Conservation (phyloP, 208 protist species). For the Jaenimonas drosophilae region DNA sequence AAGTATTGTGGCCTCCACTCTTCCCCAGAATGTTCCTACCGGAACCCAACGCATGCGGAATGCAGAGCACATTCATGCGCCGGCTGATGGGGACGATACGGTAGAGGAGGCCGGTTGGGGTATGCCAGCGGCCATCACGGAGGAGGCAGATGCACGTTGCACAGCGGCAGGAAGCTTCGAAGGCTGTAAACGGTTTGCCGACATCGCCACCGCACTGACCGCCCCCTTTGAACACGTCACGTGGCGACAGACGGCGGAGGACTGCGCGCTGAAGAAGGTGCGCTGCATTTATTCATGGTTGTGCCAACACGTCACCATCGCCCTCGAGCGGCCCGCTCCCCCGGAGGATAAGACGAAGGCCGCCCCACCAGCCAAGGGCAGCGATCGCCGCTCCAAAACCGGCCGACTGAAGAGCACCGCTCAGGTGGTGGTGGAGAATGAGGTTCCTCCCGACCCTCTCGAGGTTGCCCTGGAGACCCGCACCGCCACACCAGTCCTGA, state of each 20-base stretch:
- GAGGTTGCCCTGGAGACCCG: conserved; percentile 26
- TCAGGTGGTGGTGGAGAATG: conserved; percentile 5
- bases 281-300: conserved; percentile 65
- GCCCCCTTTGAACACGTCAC: conserved; percentile 32
- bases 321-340: neutral
- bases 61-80: neutral
- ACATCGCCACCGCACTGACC: conserved; percentile 9
- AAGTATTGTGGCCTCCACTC: too few species aligned
- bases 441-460: conserved; percentile 17
- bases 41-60: too few species aligned
- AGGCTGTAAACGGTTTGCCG: conserved; percentile 7
- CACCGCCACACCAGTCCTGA: conserved; percentile 13
- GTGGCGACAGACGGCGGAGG: conserved; percentile 50
- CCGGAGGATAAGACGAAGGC: conserved; percentile 8
- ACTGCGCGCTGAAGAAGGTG: conserved; percentile 49
- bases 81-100: conserved; percentile 2
- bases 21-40: neutral
- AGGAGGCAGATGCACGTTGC: conserved; percentile 30
- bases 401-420: neutral
- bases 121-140: conserved; percentile 12
- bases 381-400: neutral
- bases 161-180: conserved; percentile 13
- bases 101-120: conserved; percentile 39
- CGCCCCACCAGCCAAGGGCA: conserved; percentile 1
- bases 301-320: conserved; percentile 29